phyloP scores from a whole-genome alignment of 352 stramenopile genomes.

The Pythium vanterpoolii region DNA sequence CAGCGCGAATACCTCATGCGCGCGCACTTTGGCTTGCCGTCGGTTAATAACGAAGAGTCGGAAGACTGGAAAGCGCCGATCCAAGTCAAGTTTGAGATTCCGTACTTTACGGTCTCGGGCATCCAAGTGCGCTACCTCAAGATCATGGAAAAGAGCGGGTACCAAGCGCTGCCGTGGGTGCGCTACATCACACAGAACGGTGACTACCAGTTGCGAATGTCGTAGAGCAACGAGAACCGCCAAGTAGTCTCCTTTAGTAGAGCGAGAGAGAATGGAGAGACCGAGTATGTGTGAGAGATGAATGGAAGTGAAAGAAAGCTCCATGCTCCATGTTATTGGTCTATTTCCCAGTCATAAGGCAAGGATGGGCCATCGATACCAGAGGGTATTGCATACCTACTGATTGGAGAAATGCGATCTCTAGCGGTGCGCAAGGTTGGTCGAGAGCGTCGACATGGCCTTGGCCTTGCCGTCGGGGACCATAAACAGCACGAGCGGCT shows the following conservation, averaged over 20 bases:
- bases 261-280: background rate
- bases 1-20: constrained; percentile 99
- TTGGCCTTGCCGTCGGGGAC: constrained; percentile 97
- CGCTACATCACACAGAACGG: constrained; percentile 99
- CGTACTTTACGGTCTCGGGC: constrained; percentile 95
- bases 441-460: constrained; percentile 87
- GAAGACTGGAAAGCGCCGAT: constrained; percentile 91
- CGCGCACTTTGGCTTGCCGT: constrained; percentile 98
- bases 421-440: constrained; percentile 81
- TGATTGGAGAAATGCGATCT: background rate
- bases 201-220: constrained; percentile 99
- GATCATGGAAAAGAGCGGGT: constrained; percentile 99
- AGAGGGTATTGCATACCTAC: background rate
- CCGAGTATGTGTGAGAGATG: background rate
- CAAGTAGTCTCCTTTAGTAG: background rate
- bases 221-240: constrained; percentile 52
- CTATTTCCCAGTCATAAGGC: background rate
- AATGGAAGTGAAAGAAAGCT: background rate
- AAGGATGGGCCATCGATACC: background rate
- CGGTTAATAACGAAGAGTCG: constrained; percentile 87
- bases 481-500: constrained; percentile 97
- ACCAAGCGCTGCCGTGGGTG: constrained; percentile 99
- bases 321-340: background rate
- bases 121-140: constrained; percentile 99
- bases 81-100: constrained; percentile 97